phyloP scores from a whole-genome alignment of 805 yeast genomes.

The Grigorovia jiainica region DNA sequence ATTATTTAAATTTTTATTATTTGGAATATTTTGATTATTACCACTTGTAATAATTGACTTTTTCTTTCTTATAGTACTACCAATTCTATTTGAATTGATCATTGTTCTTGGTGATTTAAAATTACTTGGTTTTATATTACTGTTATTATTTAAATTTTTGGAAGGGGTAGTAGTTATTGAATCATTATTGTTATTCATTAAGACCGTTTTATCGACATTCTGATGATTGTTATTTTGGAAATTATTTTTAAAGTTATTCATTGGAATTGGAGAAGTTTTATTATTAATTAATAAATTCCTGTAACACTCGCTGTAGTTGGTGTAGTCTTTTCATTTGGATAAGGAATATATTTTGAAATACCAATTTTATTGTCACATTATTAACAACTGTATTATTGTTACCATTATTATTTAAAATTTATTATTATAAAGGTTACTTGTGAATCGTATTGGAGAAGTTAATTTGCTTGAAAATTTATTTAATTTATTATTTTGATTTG shows the following conservation, averaged over 20 bases:
- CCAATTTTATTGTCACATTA: background rate
- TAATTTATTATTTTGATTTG: background rate
- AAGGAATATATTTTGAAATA: background rate
- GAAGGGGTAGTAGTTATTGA: slow-evolving; percentile 23
- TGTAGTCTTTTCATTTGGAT: slow-evolving; percentile 3
- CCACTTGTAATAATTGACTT: background rate
- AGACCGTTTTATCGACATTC: slow-evolving; percentile 9
- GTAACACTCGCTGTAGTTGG: slow-evolving; percentile 9
- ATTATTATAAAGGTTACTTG: background rate
- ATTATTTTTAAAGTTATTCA: background rate
- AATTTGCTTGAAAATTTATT: background rate
- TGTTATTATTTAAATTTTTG: slow-evolving; percentile 10
- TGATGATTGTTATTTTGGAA: slow-evolving; percentile 12
- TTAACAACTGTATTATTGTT: background rate
- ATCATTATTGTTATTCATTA: slow-evolving; percentile 8
- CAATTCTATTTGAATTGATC: background rate
- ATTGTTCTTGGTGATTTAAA: slow-evolving; percentile 19
- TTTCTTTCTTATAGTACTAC: slow-evolving; percentile 4
- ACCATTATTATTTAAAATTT: slow-evolving; percentile 3
- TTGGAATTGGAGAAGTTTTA: background rate
- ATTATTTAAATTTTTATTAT: background rate
- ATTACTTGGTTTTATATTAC: slow-evolving; percentile 5
- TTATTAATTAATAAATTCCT: background rate
- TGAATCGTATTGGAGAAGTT: background rate
- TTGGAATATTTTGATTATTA: background rate